Percentiles rank a stretch among this genome's conserved stretches.
Evolutionary conservation across 148 eudicot genomes (phyloP).

Genomic region (Cornus florida): DNA sequence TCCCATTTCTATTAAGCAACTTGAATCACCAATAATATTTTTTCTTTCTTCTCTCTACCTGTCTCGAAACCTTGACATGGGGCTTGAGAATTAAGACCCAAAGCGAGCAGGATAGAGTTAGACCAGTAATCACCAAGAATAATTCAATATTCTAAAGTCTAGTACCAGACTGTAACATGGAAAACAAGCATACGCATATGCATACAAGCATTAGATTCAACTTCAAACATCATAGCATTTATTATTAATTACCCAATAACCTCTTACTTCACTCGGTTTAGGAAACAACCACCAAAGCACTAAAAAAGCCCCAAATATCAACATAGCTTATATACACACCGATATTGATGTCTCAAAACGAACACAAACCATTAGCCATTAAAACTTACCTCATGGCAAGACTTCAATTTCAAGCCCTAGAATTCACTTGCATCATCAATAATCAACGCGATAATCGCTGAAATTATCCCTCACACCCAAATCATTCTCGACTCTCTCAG

Average conservation of each 20-base stretch:
- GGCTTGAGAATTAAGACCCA: too few relatives aligned
- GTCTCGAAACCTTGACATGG: too few relatives aligned
- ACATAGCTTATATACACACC: not conserved
- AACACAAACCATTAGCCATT: conserved; percentile 2
- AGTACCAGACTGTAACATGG: too few relatives aligned
- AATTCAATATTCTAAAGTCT: too few relatives aligned
- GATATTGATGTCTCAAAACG: not conserved
- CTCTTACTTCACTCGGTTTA: not conserved
- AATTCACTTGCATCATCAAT: conserved; percentile 11
- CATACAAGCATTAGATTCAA: not conserved
- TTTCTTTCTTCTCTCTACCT: too few relatives aligned
- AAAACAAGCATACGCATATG: not conserved
- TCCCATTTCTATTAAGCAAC: too few relatives aligned
- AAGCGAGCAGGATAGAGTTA: too few relatives aligned
- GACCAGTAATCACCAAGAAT: too few relatives aligned
- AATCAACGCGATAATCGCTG: conserved; percentile 53
- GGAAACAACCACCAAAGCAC: not conserved
- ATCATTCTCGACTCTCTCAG: conserved; percentile 50
- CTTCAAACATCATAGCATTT: not conserved
- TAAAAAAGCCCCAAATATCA: not conserved
- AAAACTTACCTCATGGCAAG: conserved; percentile 1
- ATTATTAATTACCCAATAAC: not conserved
- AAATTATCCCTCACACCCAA: conserved; percentile 41
- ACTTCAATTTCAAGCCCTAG: not conserved
- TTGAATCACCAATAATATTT: too few relatives aligned